Base-by-base conservation (phyloP, 352 stramenopile species). In the Phytophthora cactorum region DNA sequence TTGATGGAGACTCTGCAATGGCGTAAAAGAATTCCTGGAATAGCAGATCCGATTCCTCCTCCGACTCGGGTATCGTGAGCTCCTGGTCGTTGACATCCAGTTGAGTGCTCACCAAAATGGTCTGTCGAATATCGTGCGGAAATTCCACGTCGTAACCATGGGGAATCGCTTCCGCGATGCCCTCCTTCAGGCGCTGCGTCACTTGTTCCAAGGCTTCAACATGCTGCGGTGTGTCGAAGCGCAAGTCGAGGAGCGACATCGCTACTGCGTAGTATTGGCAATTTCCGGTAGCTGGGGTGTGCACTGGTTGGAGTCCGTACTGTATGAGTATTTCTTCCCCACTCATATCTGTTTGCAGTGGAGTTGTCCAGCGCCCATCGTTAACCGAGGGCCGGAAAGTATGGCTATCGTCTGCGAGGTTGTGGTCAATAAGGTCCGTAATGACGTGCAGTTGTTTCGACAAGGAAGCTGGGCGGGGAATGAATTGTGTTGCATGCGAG, bases 201-300 rank as follows among this genome's bases (percentile, higher is more conserved):
- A 67, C 4, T 17, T 46, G 39, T 22, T 67, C 43, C 51, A 67
- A 56, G 1, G 15, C 29, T 4, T 59, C 31, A 46, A 59, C 5
- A 9, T 62, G 39, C 8, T 52, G 43, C 10, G 44, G 22, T 10
- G 58, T 54, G 29, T 68, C 52, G 22, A 68, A 68, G 14, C 15
- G 4, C 15, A 51, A n/a, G 7, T 59, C 25, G 1, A 72, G 43
- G 10, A 68, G 29, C 15, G 57, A 29, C 58, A 63, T 72, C 5
- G 64, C 64, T 9, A 68, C 22, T 62, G 57, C 50, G 31, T 68
- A 68, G 51, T 63, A 72, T 43, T 68, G 64, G 14, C 64, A 67
- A 44, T 68, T 72, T 1, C 64, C 58, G 1, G 58, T 72, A 12
- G 51, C 34, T 25, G 64, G 64, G 9, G 64, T 72, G 9, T 17